Conservation (phyloP, 176 grass and related monocot genomes). For the Neostapfia colusana region DNA sequence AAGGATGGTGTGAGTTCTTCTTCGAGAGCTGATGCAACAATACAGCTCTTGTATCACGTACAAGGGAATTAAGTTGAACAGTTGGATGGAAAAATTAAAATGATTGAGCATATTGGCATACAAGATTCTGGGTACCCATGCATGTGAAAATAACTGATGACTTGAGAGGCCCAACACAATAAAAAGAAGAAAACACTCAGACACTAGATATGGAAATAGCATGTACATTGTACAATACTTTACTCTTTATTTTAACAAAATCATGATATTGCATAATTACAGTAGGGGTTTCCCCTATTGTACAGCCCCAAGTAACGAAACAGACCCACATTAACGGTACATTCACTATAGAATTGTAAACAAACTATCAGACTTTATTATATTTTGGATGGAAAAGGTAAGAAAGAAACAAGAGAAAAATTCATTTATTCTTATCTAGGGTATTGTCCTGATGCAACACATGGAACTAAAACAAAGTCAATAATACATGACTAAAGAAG, state of each 20-base stretch:
- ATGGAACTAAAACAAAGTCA: slow-evolving; percentile 12
- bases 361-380: background rate
- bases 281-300: background rate
- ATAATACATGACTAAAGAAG: slow-evolving; percentile 36
- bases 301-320: background rate
- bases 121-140: background rate
- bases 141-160: slow-evolving; percentile 15
- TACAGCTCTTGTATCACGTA: slow-evolving; percentile 87
- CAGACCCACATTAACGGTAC: background rate
- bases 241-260: background rate
- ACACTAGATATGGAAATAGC: background rate
- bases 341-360: background rate
- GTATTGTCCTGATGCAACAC: slow-evolving; percentile 22
- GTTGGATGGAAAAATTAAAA: slow-evolving; percentile 4
- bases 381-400: background rate
- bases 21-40: slow-evolving; percentile 91
- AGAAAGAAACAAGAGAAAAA: background rate
- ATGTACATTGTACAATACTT: background rate
- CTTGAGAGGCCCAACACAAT: background rate
- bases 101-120: background rate
- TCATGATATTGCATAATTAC: background rate
- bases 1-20: slow-evolving; percentile 78
- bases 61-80: slow-evolving; percentile 60
- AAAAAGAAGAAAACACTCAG: background rate
- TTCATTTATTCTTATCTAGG: background rate